Evolutionary conservation across 495 filamentous ascomycete genomes (phyloP), one percentile per base, ranked within the genome.

Genomic region (Neurospora sp.): DNA sequence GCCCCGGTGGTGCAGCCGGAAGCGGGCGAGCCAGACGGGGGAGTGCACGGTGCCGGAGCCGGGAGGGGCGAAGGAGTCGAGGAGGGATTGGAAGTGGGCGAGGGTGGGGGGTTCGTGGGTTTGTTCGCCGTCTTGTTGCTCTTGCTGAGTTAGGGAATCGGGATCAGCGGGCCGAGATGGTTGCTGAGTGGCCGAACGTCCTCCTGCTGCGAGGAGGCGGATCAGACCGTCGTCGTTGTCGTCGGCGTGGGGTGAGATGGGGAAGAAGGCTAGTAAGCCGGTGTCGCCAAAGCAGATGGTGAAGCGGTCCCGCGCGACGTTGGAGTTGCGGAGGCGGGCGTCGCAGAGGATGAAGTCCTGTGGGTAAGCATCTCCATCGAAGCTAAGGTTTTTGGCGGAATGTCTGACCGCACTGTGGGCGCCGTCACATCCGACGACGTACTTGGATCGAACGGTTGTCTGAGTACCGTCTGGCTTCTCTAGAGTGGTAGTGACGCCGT

Each of bases 281-380:
- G 76, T 39, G 12, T 42, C 68, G 74, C 80, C 42, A 72, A 80
- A 22, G 71, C 78, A 61, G 7, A 81, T 70, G 69, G 79, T n/a
- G 70, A 78, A 27, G 44, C 77, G 69, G 74, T 81, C 71, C 68
- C 72, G 61, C 47, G 80, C 14, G 47, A 83, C n/a, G 39, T 77
- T 72, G 42, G 78, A 78, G 39, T 80, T 78, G 8, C 69, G 39
- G 16, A 87, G 69, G 41, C 76, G 77, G 6, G 80, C 80, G 69
- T 87, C 85, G 74, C 83, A 81, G 44, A 86, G 81, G 31, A 86
- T 77, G 74, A 85, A 87, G 41, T 79, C 80, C 37, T 84, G 80
- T 38, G 81, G 79, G 71, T 83, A 84, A 1, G 78, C 72, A 0
- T 77, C 78, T 3, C 85, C 85, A 38, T 84, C 79, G 69, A 85